A percentile compares a stretch with the other conserved stretches of the same genome.
Evolutionary conservation across 305 asterid genomes (phyloP).

Genomic region (Fraxinus paxiana): DNA sequence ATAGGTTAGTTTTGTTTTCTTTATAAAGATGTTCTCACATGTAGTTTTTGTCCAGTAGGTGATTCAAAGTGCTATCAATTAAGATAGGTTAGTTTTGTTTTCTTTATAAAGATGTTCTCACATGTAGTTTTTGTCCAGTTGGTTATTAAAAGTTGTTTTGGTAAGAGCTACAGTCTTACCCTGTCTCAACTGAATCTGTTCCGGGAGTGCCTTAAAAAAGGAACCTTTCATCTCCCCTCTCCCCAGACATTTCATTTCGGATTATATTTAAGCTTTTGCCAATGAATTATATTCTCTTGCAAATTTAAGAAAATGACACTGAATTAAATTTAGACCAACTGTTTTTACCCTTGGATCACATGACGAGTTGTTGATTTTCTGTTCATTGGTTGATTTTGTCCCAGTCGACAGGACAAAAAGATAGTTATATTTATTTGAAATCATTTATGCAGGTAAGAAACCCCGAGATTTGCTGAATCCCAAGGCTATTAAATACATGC

Average conservation of each 20-base stretch:
- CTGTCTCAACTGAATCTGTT: neutral
- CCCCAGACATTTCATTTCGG: neutral
- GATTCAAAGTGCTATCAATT: conserved; percentile 44
- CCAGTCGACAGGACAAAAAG: neutral
- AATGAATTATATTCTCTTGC: neutral
- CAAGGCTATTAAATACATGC: conserved; percentile 91
- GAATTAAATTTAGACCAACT: neutral
- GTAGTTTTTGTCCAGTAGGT: neutral
- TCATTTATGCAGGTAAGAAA: conserved; percentile 65
- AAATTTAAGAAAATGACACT: neutral
- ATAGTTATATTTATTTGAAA: neutral
- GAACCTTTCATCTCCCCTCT: neutral
- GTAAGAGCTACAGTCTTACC: neutral
- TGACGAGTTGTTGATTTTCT: neutral
- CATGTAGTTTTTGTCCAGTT: neutral
- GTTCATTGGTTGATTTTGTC: neutral
- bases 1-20: conserved; percentile 55
- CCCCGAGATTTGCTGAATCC: conserved; percentile 95
- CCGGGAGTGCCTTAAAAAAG: neutral
- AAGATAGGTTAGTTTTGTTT: conserved; percentile 66
- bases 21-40: neutral
- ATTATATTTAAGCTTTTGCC: neutral
- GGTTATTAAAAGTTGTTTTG: neutral
- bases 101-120: neutral
- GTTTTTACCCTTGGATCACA: neutral